These are phyloP conservation scores for Oehlia diaphana DNA, from an alignment of 192 early-diverging fungal genomes.

Conservation along the genomic window DNA sequence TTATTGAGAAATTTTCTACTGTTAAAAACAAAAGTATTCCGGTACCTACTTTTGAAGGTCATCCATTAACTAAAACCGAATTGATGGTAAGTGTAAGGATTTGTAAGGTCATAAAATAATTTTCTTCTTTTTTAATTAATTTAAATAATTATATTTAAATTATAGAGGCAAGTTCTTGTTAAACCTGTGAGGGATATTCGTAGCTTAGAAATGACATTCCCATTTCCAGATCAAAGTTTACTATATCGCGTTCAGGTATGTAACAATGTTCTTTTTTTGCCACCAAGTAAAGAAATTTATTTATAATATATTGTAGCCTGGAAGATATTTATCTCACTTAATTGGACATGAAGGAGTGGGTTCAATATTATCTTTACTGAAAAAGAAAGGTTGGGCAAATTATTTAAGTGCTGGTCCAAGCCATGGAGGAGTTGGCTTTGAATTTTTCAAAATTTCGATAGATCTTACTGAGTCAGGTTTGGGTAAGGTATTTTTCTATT, in stretches of 20 bases:
- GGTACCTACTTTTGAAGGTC: conserved; percentile 64
- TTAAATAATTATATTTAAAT: neutral
- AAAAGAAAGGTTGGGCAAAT: conserved; percentile 76
- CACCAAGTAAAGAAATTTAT: neutral
- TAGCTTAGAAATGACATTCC: conserved; percentile 70
- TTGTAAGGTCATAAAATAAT: too few species aligned
- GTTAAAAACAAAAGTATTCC: conserved; percentile 69
- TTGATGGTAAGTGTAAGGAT: conserved; percentile 38
- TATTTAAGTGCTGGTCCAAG: conserved; percentile 53
- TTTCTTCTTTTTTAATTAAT: too few species aligned
- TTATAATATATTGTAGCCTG: conserved; percentile 49
- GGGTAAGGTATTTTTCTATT: conserved; percentile 45
- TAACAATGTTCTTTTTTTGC: neutral
- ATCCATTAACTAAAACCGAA: conserved; percentile 70
- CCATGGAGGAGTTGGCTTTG: conserved; percentile 49
- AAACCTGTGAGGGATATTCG: conserved; percentile 74
- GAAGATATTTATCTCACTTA: conserved; percentile 74
- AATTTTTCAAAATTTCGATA: conserved; percentile 75
- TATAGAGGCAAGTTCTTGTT: conserved; percentile 56
- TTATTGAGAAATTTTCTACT: conserved; percentile 71
- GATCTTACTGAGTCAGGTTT: conserved; percentile 77
- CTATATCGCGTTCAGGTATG: conserved; percentile 46
- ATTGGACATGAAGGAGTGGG: conserved; percentile 85
- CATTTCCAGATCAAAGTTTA: conserved; percentile 69
- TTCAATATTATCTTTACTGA: conserved; percentile 77